Evolutionary conservation across 1,139 yeast species (phyloP), one percentile per base, ranked within the genome.

Genomic region (Spencermartinsiella ligniputridi): DNA sequence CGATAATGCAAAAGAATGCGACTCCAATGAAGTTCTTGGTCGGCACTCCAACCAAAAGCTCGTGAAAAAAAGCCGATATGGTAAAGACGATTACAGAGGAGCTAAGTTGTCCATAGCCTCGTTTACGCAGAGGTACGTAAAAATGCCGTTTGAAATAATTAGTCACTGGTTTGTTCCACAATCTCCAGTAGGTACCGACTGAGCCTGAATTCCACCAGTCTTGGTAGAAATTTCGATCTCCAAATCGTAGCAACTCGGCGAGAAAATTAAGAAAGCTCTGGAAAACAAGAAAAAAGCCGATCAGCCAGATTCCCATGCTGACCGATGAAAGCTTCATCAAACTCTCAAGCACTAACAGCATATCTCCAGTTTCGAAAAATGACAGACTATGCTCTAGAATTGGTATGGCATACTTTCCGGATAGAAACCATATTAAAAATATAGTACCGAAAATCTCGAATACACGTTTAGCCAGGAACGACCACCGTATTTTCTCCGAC

Each of bases 181-280:
- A 69, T 45, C 82, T 70, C 64, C 86, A 77, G 64, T 76, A 82
- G 46, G 81, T 78, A 9, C 79, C 78, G 64, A 82, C 80, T 45
- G 82, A 80, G 17, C 79, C 76, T 42, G 85, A 77, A 46, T 82
- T 78, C 88, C 88, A 81, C 87, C 87, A 81, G 33, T 83, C 83
- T 16, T 81, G 83, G 56, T 82, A 82, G 61, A 82, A 82, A 47
- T 79, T 81, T 33, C 88, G 72, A 57, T 82, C 88, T 1, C 81
- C 85, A 58, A 76, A 82, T 29, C 72, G 57, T 44, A 78, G 75
- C 35, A 81, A 58, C 57, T 82, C 88, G 1, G 85, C 87, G 37
- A 81, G 66, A 3, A 74, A 69, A 54, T 80, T 81, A 51, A 81
- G 67, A 39, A 74, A 57, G 30, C 69, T 61, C 47, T 71, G 76